Base-by-base conservation (phyloP, 345 rosid species). In the Murraya paniculata region DNA sequence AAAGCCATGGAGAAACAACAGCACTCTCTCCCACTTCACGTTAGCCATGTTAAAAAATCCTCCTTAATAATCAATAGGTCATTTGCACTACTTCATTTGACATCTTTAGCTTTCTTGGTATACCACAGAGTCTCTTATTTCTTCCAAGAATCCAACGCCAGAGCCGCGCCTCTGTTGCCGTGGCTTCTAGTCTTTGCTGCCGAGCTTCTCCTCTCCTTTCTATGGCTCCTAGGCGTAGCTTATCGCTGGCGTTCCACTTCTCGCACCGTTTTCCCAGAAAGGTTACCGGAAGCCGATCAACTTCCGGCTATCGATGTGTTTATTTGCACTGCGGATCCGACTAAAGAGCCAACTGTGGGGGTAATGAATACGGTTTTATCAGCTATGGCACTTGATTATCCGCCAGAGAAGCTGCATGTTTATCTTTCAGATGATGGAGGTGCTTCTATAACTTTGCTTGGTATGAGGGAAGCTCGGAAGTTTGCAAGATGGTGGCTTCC, bases 341-440 rank as follows among this genome's bases (percentile, higher is more conserved):
- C 36, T 25, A 88, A 80, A 76, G 91, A 88, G 79, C 91, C 89
- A 19, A 82, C 86, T 0, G 14, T 85, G 39, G 79, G 55, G 35
- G 88, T 88, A 39, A 80, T 86, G 83, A 85, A 80, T 80, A 86
- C 89, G 1, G 87, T 82, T 27, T 8, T 88, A 16, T 88, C 91
- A 0, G 88, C 81, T 9, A 81, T 88, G 89, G 87, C 89, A 2
- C 77, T 80, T n/a, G 91, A 86, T 56, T 86, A 88, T 64, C 91
- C 91, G 8, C 71, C 86, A 1, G 86, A 83, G 80, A 88, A 86
- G 81, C 74, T 88, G 28, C 72, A 82, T 10, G 84, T 88, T 35
- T 88, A 88, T 79, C 73, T 88, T 33, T 88, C 91, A 0, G 91
- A 88, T 58, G 91, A 89, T 18, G 85, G 84, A 1, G 86, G 90